phyloP scores from a whole-genome alignment of 129 eudicot genomes.

The Flaveria robusta region DNA sequence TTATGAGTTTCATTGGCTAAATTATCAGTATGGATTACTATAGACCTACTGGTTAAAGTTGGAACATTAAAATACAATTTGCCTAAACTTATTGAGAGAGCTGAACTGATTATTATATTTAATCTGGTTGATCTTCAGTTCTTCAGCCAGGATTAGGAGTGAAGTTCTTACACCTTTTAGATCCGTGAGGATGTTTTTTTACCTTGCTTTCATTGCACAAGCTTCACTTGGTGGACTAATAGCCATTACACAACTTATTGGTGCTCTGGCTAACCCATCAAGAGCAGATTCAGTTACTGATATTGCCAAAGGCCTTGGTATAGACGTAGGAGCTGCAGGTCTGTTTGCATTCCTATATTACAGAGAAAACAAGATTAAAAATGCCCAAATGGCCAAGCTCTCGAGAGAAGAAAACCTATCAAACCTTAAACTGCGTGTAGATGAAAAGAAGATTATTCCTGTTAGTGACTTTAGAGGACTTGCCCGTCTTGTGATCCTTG shows the following conservation, averaged over 20 bases:
- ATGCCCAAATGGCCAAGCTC: conserved; percentile 78
- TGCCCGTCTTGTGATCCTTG: conserved; percentile 83
- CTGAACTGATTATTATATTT: neutral
- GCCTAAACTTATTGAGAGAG: neutral
- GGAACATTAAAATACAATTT: too few species aligned
- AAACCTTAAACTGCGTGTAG: conserved; percentile 76
- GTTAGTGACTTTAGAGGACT: conserved; percentile 81
- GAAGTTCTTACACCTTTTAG: conserved; percentile 98
- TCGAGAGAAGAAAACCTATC: conserved; percentile 91
- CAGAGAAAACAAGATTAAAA: conserved; percentile 71
- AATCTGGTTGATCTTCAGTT: conserved; percentile 52
- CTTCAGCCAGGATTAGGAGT: conserved; percentile 82
- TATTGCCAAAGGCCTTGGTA: conserved; percentile 72
- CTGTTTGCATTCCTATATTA: conserved; percentile 74
- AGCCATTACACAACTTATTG: conserved; percentile 69
- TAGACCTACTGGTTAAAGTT: too few species aligned
- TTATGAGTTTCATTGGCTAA: too few species aligned
- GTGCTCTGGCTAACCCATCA: conserved; percentile 77
- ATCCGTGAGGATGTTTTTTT: conserved; percentile 91
- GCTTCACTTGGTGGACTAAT: conserved; percentile 85
- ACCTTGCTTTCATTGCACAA: conserved; percentile 86
- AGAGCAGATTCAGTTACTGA: conserved; percentile 66
- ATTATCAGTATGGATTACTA: too few species aligned
- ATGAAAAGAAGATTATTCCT: conserved; percentile 60
- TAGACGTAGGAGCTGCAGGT: conserved; percentile 79